Base-by-base conservation (phyloP, 2,329 filamentous ascomycete species). In the Diaporthe vaccinii region DNA sequence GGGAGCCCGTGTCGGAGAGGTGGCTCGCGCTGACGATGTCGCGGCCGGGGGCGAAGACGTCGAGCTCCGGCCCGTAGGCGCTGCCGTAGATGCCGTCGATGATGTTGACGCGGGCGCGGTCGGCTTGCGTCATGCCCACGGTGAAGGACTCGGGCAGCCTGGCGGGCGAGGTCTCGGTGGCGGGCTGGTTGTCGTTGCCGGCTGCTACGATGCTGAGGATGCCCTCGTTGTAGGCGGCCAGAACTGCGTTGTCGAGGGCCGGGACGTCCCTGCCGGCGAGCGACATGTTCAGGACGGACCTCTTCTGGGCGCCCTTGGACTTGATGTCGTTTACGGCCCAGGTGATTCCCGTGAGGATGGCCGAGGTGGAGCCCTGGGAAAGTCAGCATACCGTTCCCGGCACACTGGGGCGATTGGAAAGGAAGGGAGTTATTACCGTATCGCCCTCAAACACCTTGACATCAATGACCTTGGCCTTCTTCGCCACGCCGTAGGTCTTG, bases 61-160 rank as follows among this genome's bases (percentile, higher is more conserved):
- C 85, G 46, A 88, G 81, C 15, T 83, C 74, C 10, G 77, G 49
- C 8, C 89, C 89, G 74, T 83, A 90, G 82, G 91, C 90, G 76
- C 86, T 88, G 82, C 87, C 89, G 14, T 78, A 78, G 25, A 87
- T 84, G 20, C 83, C 81, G 14, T 78, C 79, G 76, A 87, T 86
- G 49, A 79, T 59, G 10, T 76, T 78, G 75, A 86, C 84, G 49
- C 86, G 84, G 72, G 89, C 87, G 25, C 65, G 65, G 65, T 68
- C 46, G 34, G 44, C 1, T 31, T 53, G 31, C 2, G 65, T 68
- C 65, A 68, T 68, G 5, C 87, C 89, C n/a, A 91, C 89, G 0
- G 89, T 90, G 77, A 89, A 83, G 68, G 88, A 89, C 41, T 82
- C 81, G 15, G 85, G 78, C 22, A 85, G 85, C 0, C 86, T 87